Percentiles rank a stretch among this genome's conserved stretches.
These are phyloP conservation scores for Pyricularia sp. DNA, from an alignment of 2,329 filamentous ascomycete genomes.

Conservation along the genomic window DNA sequence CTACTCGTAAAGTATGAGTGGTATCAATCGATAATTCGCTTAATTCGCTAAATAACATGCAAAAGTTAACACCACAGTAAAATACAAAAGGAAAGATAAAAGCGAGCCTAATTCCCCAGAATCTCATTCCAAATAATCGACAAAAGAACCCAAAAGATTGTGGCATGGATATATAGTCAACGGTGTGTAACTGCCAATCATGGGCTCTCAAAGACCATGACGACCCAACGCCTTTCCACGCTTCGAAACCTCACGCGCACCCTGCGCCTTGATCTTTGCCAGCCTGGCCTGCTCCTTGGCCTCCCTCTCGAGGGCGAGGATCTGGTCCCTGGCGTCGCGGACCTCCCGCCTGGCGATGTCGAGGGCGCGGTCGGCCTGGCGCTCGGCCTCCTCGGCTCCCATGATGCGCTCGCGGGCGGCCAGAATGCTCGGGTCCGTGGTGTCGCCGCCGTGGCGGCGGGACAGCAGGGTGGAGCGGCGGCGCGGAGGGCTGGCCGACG, in stretches of 20 bases:
- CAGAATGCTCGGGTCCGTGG: slow-evolving; percentile 52
- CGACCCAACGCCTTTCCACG: slow-evolving; percentile 60
- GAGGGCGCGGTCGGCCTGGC: slow-evolving; percentile 55
- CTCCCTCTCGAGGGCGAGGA: slow-evolving; percentile 54
- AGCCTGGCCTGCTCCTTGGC: slow-evolving; percentile 54
- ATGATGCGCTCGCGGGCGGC: slow-evolving; percentile 53
- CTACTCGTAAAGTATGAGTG: background rate
- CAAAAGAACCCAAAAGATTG: background rate
- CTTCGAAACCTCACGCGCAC: slow-evolving; percentile 57
- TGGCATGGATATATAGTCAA: too few species aligned
- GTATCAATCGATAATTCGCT: background rate
- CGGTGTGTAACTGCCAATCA: too few species aligned
- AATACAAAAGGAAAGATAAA: background rate
- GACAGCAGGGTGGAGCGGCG: slow-evolving; percentile 9
- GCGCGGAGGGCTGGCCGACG: background rate
- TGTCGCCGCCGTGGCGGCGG: slow-evolving; percentile 13
- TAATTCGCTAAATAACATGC: background rate
- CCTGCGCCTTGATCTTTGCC: slow-evolving; percentile 59
- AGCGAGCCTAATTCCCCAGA: too few species aligned
- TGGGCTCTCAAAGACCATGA: slow-evolving; percentile 26
- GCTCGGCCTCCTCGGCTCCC: slow-evolving; percentile 53
- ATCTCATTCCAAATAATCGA: background rate
- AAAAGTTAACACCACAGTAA: background rate
- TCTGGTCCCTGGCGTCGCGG: slow-evolving; percentile 53
- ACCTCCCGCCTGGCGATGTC: slow-evolving; percentile 46